Percentiles rank a stretch among this genome's conserved stretches.
phyloP scores from a whole-genome alignment of 108 stramenopile species.

The Seminavis robusta region DNA sequence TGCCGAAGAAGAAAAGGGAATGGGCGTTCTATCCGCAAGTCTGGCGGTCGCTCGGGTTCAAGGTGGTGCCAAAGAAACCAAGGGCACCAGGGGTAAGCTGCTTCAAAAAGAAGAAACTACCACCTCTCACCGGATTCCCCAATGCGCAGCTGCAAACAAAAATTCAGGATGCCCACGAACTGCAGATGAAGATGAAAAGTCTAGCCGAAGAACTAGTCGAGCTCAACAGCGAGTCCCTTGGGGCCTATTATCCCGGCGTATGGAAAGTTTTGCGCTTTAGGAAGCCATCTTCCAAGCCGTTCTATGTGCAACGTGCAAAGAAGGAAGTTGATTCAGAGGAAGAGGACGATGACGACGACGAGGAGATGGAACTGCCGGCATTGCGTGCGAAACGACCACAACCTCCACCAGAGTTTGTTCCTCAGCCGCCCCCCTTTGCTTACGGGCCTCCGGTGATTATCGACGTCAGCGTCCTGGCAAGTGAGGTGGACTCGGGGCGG shows the following conservation, averaged over 20 bases:
- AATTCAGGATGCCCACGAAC: constrained; percentile 1
- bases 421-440: not conserved
- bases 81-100: too few relatives aligned
- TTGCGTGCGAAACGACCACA: too few relatives aligned
- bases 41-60: constrained; percentile 27
- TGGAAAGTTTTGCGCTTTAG: constrained; percentile 23
- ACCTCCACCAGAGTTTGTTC: too few relatives aligned
- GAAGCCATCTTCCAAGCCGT: too few relatives aligned
- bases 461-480: constrained; percentile 59
- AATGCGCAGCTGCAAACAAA: not conserved
- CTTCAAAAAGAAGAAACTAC: not conserved
- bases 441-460: constrained; percentile 29
- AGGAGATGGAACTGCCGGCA: too few relatives aligned
- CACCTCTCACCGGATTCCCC: not conserved
- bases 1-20: too few relatives aligned
- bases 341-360: too few relatives aligned
- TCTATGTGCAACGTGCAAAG: too few relatives aligned
- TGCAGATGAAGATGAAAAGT: constrained; percentile 16
- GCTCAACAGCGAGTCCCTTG: too few relatives aligned
- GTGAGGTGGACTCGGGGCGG: constrained; percentile 65
- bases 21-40: constrained; percentile 59
- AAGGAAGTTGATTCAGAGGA: too few relatives aligned
- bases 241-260: constrained; percentile 33
- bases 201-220: too few relatives aligned
- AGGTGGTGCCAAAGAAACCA: constrained; percentile 11